A percentile compares a stretch with the other conserved stretches of the same genome.
phyloP scores from a whole-genome alignment of 306 rosid genomes.

The Abrus pulchellus region DNA sequence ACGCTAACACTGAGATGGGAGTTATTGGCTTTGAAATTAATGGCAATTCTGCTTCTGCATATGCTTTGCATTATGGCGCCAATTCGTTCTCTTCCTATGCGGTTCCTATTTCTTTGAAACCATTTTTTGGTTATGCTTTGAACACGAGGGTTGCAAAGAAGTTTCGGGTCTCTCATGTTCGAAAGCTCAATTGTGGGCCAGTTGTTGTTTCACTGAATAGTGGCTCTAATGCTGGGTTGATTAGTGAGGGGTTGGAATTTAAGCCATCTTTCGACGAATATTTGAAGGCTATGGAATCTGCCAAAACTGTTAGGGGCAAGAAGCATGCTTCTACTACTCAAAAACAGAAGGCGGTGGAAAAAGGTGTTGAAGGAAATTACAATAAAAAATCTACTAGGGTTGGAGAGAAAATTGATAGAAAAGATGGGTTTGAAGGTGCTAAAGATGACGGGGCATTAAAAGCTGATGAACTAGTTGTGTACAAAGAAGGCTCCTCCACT shows the following conservation, averaged over 20 bases:
- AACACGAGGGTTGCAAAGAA: conserved; percentile 42
- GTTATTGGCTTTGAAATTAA: conserved; percentile 52
- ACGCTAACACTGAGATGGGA: conserved; percentile 46
- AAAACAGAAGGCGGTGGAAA: conserved; percentile 48
- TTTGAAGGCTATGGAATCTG: conserved; percentile 85
- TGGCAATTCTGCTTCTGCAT: conserved; percentile 47
- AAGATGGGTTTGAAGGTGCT: conserved; percentile 43
- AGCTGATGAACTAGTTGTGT: conserved; percentile 16
- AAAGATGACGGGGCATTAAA: conserved; percentile 31
- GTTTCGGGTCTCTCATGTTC: conserved; percentile 28
- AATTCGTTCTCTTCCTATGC: conserved; percentile 49
- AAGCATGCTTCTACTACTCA: conserved; percentile 22
- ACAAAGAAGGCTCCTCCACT: conserved; percentile 37
- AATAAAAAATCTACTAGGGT: conserved; percentile 17
- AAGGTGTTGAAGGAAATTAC: conserved; percentile 41
- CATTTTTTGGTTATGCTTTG: conserved; percentile 51
- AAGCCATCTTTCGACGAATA: conserved; percentile 83
- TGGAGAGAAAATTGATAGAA: conserved; percentile 36
- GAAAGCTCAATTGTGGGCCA: conserved; percentile 41
- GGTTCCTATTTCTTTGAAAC: conserved; percentile 52
- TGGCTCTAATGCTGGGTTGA: conserved; percentile 50
- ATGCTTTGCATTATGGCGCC: conserved; percentile 38
- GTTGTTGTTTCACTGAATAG: conserved; percentile 58
- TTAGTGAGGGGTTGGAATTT: conserved; percentile 63
- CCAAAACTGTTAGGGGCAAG: conserved; percentile 55